Percentiles rank a stretch among this genome's conserved stretches.
These are phyloP conservation scores for Massarina eburnea DNA, from an alignment of 2,329 filamentous ascomycete genomes.

Conservation along the genomic window DNA sequence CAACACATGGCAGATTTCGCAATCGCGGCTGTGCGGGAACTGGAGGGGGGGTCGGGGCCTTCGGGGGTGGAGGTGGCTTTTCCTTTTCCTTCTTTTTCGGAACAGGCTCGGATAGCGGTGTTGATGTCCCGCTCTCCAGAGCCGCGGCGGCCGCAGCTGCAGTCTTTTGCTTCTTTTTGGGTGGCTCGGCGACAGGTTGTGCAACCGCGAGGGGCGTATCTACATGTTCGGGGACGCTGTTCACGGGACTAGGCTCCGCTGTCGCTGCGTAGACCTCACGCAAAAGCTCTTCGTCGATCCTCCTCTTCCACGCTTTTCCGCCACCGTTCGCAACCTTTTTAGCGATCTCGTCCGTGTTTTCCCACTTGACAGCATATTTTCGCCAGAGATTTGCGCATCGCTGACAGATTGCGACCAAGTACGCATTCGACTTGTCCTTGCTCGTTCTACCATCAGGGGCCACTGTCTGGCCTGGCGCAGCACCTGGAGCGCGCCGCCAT, in stretches of 20 bases:
- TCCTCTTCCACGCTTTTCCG: slow-evolving; percentile 81
- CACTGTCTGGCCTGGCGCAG: slow-evolving; percentile 69
- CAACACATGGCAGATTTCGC: slow-evolving; percentile 76
- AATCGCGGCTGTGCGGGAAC: slow-evolving; percentile 77
- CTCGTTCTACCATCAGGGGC: slow-evolving; percentile 70
- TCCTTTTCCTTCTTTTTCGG: slow-evolving; percentile 42
- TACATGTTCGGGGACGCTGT: slow-evolving; percentile 28
- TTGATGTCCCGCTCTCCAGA: slow-evolving; percentile 50
- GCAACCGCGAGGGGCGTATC: slow-evolving; percentile 27
- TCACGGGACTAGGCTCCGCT: slow-evolving; percentile 29
- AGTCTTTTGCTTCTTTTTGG: slow-evolving; percentile 63
- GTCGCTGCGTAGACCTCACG: slow-evolving; percentile 59
- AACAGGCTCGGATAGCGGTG: slow-evolving; percentile 44
- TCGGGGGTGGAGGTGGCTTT: slow-evolving; percentile 50
- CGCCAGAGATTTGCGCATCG: slow-evolving; percentile 93
- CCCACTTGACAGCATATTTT: slow-evolving; percentile 93
- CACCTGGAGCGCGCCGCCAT: slow-evolving; percentile 87
- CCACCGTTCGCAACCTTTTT: slow-evolving; percentile 83
- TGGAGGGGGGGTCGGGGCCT: slow-evolving; percentile 58
- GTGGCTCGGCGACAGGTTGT: slow-evolving; percentile 48
- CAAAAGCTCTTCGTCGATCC: slow-evolving; percentile 89
- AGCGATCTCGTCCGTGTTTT: slow-evolving; percentile 85
- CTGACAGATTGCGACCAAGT: slow-evolving; percentile 81
- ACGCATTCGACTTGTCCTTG: slow-evolving; percentile 76
- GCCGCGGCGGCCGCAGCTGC: slow-evolving; percentile 42